These are phyloP conservation scores for Boletus rubroflammeus DNA, from an alignment of 768 basidiomycete species.

Conservation along the genomic window DNA sequence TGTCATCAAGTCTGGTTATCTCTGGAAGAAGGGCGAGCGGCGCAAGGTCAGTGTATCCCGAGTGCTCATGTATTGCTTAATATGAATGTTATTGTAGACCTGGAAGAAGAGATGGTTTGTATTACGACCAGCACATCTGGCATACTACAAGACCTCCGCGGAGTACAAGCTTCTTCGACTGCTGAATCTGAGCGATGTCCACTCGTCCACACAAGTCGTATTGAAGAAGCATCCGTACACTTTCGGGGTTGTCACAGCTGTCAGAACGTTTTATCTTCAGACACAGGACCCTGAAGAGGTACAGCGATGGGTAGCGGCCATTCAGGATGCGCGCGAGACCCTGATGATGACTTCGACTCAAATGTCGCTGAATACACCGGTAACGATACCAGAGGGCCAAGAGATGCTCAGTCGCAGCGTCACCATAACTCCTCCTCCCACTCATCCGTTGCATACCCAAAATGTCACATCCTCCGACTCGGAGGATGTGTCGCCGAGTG, in stretches of 20 bases:
- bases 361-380: slow-evolving; percentile 49
- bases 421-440: slow-evolving; percentile 47
- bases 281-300: slow-evolving; percentile 71
- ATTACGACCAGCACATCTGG: slow-evolving; percentile 83
- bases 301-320: slow-evolving; percentile 76
- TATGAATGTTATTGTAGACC: slow-evolving; percentile 47
- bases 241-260: slow-evolving; percentile 88
- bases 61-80: not conserved
- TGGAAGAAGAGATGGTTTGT: slow-evolving; percentile 99
- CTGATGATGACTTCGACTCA: slow-evolving; percentile 62
- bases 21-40: slow-evolving; percentile 97
- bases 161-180: slow-evolving; percentile 92
- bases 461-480: slow-evolving; percentile 75
- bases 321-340: slow-evolving; percentile 71
- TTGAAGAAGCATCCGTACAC: slow-evolving; percentile 88
- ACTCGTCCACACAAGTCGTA: slow-evolving; percentile 81
- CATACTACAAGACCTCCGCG: slow-evolving; percentile 94
- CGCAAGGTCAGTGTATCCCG: slow-evolving; percentile 67
- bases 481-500: slow-evolving; percentile 59
- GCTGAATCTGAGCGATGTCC: slow-evolving; percentile 82
- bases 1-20: slow-evolving; percentile 87
- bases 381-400: slow-evolving; percentile 45
- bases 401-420: slow-evolving; percentile 26
- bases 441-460: slow-evolving; percentile 39
- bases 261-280: slow-evolving; percentile 88